Evolutionary conservation across 306 rosid genomes (phyloP), one percentile per base, ranked within the genome.

Genomic region (Vigna trinervia): DNA sequence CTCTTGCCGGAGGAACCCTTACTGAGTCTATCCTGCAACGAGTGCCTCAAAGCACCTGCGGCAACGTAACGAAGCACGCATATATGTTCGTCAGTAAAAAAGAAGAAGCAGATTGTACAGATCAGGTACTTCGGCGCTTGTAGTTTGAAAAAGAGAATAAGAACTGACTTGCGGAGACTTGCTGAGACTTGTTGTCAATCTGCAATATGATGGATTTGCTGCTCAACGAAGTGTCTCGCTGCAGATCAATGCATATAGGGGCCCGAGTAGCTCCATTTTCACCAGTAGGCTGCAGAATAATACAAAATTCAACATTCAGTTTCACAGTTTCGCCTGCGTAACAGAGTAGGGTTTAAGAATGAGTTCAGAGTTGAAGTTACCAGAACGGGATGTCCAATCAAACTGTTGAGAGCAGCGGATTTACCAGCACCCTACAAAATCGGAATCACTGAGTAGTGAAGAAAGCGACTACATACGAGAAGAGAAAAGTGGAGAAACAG

Each of bases 221-320:
- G 89, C 96, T 95, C 94, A 95, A 86, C 38, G 96, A 82, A 68
- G 84, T 83, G 74, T 95, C 99, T 67, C 92, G 83, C 88, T 89
- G 99, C 74, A 95, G 88, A 87, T 92, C 97, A 76, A 95, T 89
- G 85, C 89, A 85, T 68, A 95, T 92, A 38, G 97, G 99, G 79
- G 97, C 97, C 6, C 99, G 91, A 1, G 99, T 95, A 71, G 97
- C 99, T 68, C 99, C 99, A 79, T 92, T 95, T 78, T 95, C 99
- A 71, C 97, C 97, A 4, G 99, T 95, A 68, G 99, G 99, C 99
- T 95, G 90, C 23, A 85, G 52, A 43, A 64, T 11, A 32, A 72
- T 34, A 77, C 45, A 77, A 84, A 60, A 39, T 15, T 15, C 26
- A 64, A 63, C 32, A 34, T 56, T 73, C 60, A 59, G 67, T 71